These are phyloP conservation scores for Aspergillus conjunctus DNA, from an alignment of 495 filamentous ascomycete species.

Conservation along the genomic window DNA sequence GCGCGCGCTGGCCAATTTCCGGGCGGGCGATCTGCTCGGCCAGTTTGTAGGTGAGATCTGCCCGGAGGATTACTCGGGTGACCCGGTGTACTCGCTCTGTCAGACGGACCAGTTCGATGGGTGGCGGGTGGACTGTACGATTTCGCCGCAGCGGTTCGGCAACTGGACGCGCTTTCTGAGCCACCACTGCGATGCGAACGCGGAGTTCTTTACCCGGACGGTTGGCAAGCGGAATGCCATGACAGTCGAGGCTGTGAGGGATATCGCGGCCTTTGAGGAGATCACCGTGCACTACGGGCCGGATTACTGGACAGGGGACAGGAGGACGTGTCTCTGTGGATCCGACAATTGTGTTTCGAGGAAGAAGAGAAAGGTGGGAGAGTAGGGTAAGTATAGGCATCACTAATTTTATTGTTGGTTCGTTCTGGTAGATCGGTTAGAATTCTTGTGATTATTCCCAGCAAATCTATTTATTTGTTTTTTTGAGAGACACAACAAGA, in stretches of 20 bases:
- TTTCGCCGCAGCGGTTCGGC: conserved; percentile 30
- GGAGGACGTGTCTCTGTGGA: conserved; percentile 10
- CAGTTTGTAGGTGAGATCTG: conserved; percentile 36
- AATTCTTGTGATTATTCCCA: too few species aligned
- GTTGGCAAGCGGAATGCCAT: conserved; percentile 30
- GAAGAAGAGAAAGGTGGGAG: background rate
- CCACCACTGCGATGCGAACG: conserved; percentile 66
- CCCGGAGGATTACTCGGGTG: conserved; percentile 13
- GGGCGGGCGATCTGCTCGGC: conserved; percentile 29
- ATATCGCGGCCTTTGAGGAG: conserved; percentile 40
- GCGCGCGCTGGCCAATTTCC: conserved; percentile 34
- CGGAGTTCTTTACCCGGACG: conserved; percentile 21
- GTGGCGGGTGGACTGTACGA: background rate
- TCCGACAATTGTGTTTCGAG: conserved; percentile 2
- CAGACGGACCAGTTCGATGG: background rate
- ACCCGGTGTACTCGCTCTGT: conserved; percentile 18
- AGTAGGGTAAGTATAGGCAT: too few species aligned
- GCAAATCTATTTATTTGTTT: too few species aligned
- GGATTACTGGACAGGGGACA: conserved; percentile 26
- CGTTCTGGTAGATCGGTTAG: too few species aligned
- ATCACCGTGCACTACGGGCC: conserved; percentile 38
- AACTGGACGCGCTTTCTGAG: conserved; percentile 71
- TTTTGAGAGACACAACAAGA: too few species aligned
- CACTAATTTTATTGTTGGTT: too few species aligned
- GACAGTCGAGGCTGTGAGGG: conserved; percentile 23